A percentile compares a stretch with the other conserved stretches of the same genome.
These are phyloP conservation scores for Bjerkandera adusta DNA, from an alignment of 1,284 basidiomycete genomes.

Conservation along the genomic window DNA sequence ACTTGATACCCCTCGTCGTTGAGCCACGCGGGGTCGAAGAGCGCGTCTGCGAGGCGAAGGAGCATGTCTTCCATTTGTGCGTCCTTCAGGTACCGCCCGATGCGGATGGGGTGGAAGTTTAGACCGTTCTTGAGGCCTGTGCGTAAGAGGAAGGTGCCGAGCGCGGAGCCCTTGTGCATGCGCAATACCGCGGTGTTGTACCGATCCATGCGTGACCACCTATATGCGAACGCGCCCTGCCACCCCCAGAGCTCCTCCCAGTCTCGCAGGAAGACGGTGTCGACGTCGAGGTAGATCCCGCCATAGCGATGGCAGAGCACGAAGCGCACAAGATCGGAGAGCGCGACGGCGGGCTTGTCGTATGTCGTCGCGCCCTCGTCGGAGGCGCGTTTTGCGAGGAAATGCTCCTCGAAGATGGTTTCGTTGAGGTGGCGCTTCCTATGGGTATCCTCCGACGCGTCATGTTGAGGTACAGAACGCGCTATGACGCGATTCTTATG, in stretches of 20 bases:
- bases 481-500: slow-evolving; percentile 40
- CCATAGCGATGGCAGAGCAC: slow-evolving; percentile 67
- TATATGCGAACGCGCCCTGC: slow-evolving; percentile 66
- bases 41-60: slow-evolving; percentile 58
- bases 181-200: slow-evolving; percentile 72
- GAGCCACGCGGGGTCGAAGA: slow-evolving; percentile 70
- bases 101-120: slow-evolving; percentile 70
- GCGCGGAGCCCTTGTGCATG: slow-evolving; percentile 58
- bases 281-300: slow-evolving; percentile 69
- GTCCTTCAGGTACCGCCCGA: slow-evolving; percentile 60
- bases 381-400: slow-evolving; percentile 10
- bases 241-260: slow-evolving; percentile 76
- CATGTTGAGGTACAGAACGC: neutral
- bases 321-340: slow-evolving; percentile 71
- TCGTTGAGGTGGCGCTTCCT: slow-evolving; percentile 25
- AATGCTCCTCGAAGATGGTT: slow-evolving; percentile 17
- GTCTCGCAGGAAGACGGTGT: slow-evolving; percentile 66
- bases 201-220: slow-evolving; percentile 62
- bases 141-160: slow-evolving; percentile 64
- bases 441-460: neutral
- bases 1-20: slow-evolving; percentile 63
- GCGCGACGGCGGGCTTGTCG: slow-evolving; percentile 62
- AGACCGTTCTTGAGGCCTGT: slow-evolving; percentile 64
- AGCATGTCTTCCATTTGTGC: slow-evolving; percentile 55
- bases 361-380: slow-evolving; percentile 42